These are phyloP conservation scores for Phytophthora podocarpi DNA, from an alignment of 352 stramenopile genomes.

Conservation along the genomic window DNA sequence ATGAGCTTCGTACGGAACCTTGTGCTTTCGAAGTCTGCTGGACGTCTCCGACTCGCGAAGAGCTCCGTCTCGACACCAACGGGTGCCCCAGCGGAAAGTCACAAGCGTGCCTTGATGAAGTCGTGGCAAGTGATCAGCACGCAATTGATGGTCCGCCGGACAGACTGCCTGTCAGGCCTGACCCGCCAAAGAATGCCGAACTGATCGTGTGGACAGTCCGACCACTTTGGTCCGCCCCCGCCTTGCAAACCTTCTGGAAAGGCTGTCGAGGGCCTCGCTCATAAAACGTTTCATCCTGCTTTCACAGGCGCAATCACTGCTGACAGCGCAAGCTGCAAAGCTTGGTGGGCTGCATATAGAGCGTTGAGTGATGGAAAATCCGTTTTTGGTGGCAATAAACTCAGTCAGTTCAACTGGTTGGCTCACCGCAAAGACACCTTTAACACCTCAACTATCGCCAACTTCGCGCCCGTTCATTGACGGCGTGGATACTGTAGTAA, in stretches of 20 bases:
- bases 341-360: conserved; percentile 22
- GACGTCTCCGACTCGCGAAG: conserved; percentile 20
- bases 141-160: conserved; percentile 5
- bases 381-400: conserved; percentile 4
- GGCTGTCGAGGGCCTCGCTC: conserved; percentile 11
- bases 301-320: conserved; percentile 29
- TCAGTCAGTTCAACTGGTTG: neutral
- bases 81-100: conserved; percentile 13
- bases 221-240: conserved; percentile 24
- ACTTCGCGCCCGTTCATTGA: too few relatives aligned
- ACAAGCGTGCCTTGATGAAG: neutral
- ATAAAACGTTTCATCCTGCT: conserved; percentile 26
- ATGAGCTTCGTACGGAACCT: conserved; percentile 8
- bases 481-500: too few relatives aligned
- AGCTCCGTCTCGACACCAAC: conserved; percentile 13
- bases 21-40: conserved; percentile 5
- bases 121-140: neutral
- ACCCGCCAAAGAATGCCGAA: neutral
- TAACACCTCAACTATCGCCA: neutral
- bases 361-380: conserved; percentile 28
- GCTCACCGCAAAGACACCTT: neutral
- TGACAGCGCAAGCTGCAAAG: neutral
- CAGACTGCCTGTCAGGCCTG: too few relatives aligned
- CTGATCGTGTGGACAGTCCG: conserved; percentile 19
- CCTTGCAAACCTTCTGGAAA: conserved; percentile 34